Percentiles rank a stretch among this genome's conserved stretches.
These are phyloP conservation scores for Blastocrithidia nonstop DNA, from an alignment of 208 protist genomes.

Conservation along the genomic window DNA sequence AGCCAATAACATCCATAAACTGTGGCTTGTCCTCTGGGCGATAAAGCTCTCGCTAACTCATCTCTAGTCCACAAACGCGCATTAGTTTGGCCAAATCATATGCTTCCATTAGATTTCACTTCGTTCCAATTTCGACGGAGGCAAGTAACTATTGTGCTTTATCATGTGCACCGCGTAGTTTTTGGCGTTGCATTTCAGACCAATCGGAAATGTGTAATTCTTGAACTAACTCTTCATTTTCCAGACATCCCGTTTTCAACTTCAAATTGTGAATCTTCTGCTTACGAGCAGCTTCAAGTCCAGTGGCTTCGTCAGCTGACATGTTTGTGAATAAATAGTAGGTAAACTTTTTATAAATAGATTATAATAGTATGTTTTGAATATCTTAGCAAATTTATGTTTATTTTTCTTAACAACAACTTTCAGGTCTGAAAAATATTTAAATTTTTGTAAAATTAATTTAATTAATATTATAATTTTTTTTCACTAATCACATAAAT, in stretches of 20 bases:
- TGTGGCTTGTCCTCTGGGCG: slow-evolving; percentile 74
- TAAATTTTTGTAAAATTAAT: too few species aligned
- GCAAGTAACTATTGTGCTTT: slow-evolving; percentile 58
- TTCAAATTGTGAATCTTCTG: slow-evolving; percentile 81
- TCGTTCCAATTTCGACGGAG: slow-evolving; percentile 56
- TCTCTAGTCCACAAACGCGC: slow-evolving; percentile 40
- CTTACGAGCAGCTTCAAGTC: slow-evolving; percentile 72
- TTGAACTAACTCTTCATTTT: slow-evolving; percentile 68
- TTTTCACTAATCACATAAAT: neutral
- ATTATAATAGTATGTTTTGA: neutral
- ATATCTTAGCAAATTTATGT: neutral
- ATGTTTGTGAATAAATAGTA: slow-evolving; percentile 10
- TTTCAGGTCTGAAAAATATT: too few species aligned
- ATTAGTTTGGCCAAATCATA: slow-evolving; percentile 77
- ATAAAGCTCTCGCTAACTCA: slow-evolving; percentile 69
- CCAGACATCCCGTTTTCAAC: slow-evolving; percentile 70
- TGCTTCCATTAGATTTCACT: slow-evolving; percentile 68
- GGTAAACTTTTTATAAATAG: neutral
- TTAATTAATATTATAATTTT: slow-evolving; percentile 1
- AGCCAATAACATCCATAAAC: slow-evolving; percentile 58
- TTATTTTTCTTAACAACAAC: too few species aligned
- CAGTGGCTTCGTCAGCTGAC: slow-evolving; percentile 47
- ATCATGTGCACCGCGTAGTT: slow-evolving; percentile 51
- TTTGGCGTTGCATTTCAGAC: slow-evolving; percentile 67
- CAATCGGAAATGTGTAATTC: slow-evolving; percentile 76